Conservation (phyloP, 305 asterid species). For the Fraxinus sp. region DNA sequence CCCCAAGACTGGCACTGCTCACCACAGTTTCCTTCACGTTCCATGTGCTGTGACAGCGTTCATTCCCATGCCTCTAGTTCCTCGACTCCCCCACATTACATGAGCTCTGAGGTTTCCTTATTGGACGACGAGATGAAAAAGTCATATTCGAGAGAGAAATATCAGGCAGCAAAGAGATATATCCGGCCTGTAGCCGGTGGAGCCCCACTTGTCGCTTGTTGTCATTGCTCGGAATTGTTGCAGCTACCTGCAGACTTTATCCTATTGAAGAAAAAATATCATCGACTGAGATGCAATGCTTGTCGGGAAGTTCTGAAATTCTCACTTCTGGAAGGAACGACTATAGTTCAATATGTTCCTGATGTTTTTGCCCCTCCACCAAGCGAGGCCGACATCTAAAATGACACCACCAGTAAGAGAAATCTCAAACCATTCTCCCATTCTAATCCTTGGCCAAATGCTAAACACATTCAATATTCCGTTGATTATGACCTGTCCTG, state of each 20-base stretch:
- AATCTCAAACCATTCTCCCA: conserved; percentile 28
- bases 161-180: conserved; percentile 40
- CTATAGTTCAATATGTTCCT: conserved; percentile 45
- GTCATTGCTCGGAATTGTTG: conserved; percentile 61
- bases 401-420: conserved; percentile 20
- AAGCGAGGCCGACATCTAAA: conserved; percentile 34
- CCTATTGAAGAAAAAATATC: conserved; percentile 48
- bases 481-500: too few species aligned
- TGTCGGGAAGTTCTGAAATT: conserved; percentile 59
- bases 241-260: conserved; percentile 76
- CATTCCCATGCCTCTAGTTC: conserved; percentile 34
- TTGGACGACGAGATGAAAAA: conserved; percentile 42
- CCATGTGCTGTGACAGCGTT: conserved; percentile 26
- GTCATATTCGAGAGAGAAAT: conserved; percentile 41
- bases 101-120: conserved; percentile 43
- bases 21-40: conserved; percentile 44
- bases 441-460: not conserved
- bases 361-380: conserved; percentile 52
- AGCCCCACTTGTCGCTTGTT: conserved; percentile 68
- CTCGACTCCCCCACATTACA: conserved; percentile 50
- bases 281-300: conserved; percentile 63
- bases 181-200: conserved; percentile 77
- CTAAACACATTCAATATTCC: too few species aligned
- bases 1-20: conserved; percentile 54
- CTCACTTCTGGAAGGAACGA: conserved; percentile 43